phyloP scores from a whole-genome alignment of 768 basidiomycete genomes.

The Agrocybe pediades region DNA sequence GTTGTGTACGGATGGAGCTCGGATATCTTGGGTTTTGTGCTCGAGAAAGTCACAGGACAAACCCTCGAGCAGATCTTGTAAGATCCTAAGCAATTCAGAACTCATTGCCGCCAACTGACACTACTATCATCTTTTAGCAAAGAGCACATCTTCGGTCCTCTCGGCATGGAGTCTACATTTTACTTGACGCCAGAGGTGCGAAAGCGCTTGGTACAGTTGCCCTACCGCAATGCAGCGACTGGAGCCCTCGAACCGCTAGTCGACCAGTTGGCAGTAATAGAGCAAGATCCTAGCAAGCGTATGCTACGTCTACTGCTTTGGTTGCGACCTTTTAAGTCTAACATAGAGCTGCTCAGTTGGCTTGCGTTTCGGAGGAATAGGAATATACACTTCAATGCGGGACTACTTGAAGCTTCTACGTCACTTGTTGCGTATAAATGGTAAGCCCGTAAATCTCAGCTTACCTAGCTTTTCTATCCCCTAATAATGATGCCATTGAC shows the following conservation, averaged over 20 bases:
- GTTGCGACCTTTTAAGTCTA: background rate
- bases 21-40: slow-evolving; percentile 30
- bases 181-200: slow-evolving; percentile 25
- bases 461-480: background rate
- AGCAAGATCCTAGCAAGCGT: slow-evolving; percentile 28
- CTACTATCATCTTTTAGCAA: slow-evolving; percentile 18
- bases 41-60: slow-evolving; percentile 29
- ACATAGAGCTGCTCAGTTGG: slow-evolving; percentile 15
- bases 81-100: slow-evolving; percentile 5
- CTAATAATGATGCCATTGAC: background rate
- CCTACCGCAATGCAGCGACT: slow-evolving; percentile 15
- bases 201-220: slow-evolving; percentile 17
- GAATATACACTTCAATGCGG: slow-evolving; percentile 24
- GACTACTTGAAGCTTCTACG: slow-evolving; percentile 30
- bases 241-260: slow-evolving; percentile 15
- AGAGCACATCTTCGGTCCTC: slow-evolving; percentile 29
- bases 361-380: slow-evolving; percentile 26
- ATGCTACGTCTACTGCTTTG: background rate
- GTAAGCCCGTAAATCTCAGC: slow-evolving; percentile 13
- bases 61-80: slow-evolving; percentile 30
- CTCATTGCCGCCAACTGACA: background rate
- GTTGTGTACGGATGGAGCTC: slow-evolving; percentile 32
- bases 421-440: slow-evolving; percentile 30
- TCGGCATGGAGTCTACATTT: slow-evolving; percentile 30
- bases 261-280: slow-evolving; percentile 18